phyloP scores from a whole-genome alignment of 345 rosid genomes.

The Salix udensis region DNA sequence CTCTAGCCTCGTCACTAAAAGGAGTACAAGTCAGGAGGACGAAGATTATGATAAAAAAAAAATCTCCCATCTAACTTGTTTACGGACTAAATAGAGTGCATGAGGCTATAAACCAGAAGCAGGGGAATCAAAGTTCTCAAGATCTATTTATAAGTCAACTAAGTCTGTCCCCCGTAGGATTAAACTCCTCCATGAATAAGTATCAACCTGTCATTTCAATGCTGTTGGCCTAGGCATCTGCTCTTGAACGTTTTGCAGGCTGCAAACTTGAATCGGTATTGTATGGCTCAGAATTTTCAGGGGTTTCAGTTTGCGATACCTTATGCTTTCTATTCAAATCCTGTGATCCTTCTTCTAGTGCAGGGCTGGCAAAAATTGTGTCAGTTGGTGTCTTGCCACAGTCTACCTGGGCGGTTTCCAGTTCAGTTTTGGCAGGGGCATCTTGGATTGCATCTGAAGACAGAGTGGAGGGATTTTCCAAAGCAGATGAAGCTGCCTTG shows the following conservation, averaged over 20 bases:
- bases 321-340: slow-evolving; percentile 27
- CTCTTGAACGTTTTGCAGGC: slow-evolving; percentile 55
- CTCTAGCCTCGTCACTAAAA: slow-evolving; percentile 8
- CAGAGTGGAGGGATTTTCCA: slow-evolving; percentile 35
- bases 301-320: slow-evolving; percentile 21
- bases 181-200: slow-evolving; percentile 19
- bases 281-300: slow-evolving; percentile 24
- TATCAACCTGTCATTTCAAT: slow-evolving; percentile 7
- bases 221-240: slow-evolving; percentile 28
- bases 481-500: slow-evolving; percentile 47
- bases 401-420: slow-evolving; percentile 34
- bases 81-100: slow-evolving; percentile 8
- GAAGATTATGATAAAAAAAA: slow-evolving; percentile 11
- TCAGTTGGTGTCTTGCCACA: slow-evolving; percentile 7
- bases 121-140: slow-evolving; percentile 12
- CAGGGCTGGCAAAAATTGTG: slow-evolving; percentile 5
- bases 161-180: slow-evolving; percentile 20
- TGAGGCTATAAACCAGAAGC: slow-evolving; percentile 7
- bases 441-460: slow-evolving; percentile 28
- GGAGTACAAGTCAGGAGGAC: not conserved
- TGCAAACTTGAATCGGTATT: slow-evolving; percentile 26
- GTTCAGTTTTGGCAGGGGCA: slow-evolving; percentile 30
- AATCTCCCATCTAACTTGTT: slow-evolving; percentile 14
- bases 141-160: slow-evolving; percentile 25
- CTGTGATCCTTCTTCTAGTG: slow-evolving; percentile 23